These are phyloP conservation scores for Colletotrichum tabaci DNA, from an alignment of 2,329 filamentous ascomycete species.

Conservation along the genomic window DNA sequence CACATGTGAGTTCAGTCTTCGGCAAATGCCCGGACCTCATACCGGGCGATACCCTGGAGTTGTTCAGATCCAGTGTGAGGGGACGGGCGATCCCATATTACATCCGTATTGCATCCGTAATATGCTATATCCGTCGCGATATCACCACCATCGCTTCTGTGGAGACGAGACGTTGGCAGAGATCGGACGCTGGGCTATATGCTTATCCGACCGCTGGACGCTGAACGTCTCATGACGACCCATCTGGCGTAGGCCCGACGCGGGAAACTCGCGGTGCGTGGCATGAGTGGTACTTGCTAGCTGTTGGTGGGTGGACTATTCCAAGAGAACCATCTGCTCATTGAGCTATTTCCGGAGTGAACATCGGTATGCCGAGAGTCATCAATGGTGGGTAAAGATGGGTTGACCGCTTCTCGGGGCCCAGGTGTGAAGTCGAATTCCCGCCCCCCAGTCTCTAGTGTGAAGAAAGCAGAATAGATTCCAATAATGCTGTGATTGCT, in stretches of 20 bases:
- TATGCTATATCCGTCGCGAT: conserved; percentile 15
- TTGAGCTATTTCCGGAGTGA: conserved; percentile 24
- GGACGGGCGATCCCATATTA: conserved; percentile 12
- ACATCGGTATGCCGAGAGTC: conserved; percentile 3
- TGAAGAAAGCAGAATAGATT: background rate
- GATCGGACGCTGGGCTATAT: conserved; percentile 16
- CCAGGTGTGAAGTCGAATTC: background rate
- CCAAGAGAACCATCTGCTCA: background rate
- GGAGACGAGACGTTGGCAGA: conserved; percentile 9
- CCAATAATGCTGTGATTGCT: conserved; percentile 31
- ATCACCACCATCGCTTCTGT: conserved; percentile 1
- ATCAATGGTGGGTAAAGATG: background rate
- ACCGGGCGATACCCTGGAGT: conserved; percentile 11
- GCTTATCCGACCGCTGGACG: conserved; percentile 15
- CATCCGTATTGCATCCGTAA: conserved; percentile 6
- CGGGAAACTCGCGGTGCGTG: conserved; percentile 21
- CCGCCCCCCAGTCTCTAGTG: background rate
- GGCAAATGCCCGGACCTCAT: background rate
- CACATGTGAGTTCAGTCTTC: background rate
- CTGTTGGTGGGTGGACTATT: background rate
- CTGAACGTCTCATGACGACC: background rate
- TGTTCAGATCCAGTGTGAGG: conserved; percentile 14
- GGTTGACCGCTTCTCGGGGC: conserved; percentile 20
- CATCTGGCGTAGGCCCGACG: background rate
- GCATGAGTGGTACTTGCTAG: conserved; percentile 27